Conservation (phyloP, 2,329 filamentous ascomycete species). For the Clathrospora elynae region DNA sequence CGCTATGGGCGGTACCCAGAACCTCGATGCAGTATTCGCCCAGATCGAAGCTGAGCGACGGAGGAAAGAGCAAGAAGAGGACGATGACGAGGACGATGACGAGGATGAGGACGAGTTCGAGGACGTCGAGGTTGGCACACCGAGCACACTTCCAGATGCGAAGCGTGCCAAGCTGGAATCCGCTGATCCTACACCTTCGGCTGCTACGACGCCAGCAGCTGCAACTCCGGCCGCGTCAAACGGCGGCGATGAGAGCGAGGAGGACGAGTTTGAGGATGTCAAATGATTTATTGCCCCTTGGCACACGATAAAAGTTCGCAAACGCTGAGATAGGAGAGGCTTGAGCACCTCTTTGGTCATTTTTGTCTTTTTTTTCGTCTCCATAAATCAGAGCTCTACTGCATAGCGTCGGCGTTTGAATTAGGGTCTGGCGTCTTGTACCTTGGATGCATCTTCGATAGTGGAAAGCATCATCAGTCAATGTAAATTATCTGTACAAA, state of each 20-base stretch:
- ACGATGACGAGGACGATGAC: constrained; percentile 53
- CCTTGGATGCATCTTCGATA: not conserved
- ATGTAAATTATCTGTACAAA: too few species aligned
- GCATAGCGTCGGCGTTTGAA: constrained; percentile 20
- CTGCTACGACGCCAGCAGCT: constrained; percentile 41
- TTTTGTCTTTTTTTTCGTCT: too few species aligned
- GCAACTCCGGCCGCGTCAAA: constrained; percentile 49
- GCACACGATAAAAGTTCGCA: constrained; percentile 32
- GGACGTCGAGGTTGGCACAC: constrained; percentile 41
- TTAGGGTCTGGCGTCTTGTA: constrained; percentile 2
- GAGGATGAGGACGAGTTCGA: constrained; percentile 55
- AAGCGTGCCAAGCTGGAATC: constrained; percentile 68
- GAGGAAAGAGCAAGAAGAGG: constrained; percentile 51
- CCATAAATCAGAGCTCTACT: too few species aligned
- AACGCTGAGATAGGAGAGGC: too few species aligned
- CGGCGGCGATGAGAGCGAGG: constrained; percentile 54
- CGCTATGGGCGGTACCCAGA: constrained; percentile 58
- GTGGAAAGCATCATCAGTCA: too few species aligned
- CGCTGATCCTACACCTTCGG: constrained; percentile 40
- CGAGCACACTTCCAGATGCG: constrained; percentile 47
- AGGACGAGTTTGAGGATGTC: constrained; percentile 56
- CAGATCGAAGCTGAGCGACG: constrained; percentile 64
- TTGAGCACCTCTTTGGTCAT: too few species aligned
- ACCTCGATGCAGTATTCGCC: constrained; percentile 70
- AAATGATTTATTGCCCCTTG: constrained; percentile 38